Conservation (phyloP, 495 filamentous ascomycete genomes). For the Neurospora sp. region DNA sequence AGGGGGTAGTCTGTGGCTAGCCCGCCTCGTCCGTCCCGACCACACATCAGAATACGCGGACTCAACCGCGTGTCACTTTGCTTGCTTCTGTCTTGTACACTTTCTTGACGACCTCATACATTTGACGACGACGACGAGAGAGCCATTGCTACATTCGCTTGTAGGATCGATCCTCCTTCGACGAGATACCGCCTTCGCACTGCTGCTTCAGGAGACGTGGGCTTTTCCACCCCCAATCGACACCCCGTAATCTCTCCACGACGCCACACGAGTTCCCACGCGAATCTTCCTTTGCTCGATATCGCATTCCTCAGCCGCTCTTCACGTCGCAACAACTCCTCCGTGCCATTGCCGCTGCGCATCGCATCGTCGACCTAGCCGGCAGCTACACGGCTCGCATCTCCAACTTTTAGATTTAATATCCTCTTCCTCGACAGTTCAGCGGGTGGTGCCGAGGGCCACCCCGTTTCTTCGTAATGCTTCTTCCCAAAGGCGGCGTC, state of each 20-base stretch:
- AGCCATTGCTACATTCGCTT: background rate
- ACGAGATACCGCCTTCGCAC: background rate
- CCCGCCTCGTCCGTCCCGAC: background rate
- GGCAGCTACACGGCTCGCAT: background rate
- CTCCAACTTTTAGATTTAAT: background rate
- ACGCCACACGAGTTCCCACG: background rate
- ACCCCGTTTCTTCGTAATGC: slow-evolving; percentile 29
- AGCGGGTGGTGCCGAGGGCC: slow-evolving; percentile 27
- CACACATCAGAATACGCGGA: background rate
- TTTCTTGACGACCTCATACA: background rate
- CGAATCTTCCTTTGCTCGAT: background rate
- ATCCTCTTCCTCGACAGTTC: slow-evolving; percentile 1
- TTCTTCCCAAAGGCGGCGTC: slow-evolving; percentile 80
- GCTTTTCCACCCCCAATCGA: background rate
- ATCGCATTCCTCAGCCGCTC: background rate
- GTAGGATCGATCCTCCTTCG: background rate
- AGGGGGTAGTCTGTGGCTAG: too few species aligned
- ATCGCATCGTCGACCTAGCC: background rate
- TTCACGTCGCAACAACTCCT: background rate
- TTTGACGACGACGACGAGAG: background rate
- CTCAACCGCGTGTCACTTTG: background rate
- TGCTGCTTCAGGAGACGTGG: background rate
- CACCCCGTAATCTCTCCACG: background rate
- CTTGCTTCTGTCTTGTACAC: background rate
- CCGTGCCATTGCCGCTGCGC: background rate